Percentiles rank a stretch among this genome's conserved stretches.
Conservation (phyloP, 805 yeast species). For the Wickerhamomyces pijperi region DNA sequence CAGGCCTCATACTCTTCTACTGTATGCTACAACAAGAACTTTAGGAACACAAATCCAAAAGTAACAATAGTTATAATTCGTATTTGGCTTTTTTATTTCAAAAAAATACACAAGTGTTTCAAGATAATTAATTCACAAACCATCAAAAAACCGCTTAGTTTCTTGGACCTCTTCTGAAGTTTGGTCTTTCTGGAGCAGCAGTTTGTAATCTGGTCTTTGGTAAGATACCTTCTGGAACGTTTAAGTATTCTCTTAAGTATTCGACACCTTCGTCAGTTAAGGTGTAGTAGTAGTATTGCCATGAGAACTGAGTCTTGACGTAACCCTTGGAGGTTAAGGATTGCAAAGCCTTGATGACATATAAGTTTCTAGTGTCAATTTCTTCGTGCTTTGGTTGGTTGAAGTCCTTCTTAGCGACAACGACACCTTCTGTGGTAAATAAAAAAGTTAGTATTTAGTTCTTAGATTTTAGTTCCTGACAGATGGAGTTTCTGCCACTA, state of each 20-base stretch:
- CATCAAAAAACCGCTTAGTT: conserved; percentile 14
- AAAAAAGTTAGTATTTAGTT: conserved; percentile 25
- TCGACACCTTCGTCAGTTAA: conserved; percentile 99
- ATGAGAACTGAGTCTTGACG: conserved; percentile 99
- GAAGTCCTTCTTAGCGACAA: conserved; percentile 98
- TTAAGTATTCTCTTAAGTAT: conserved; percentile 94
- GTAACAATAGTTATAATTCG: conserved; percentile 2
- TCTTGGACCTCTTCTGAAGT: conserved; percentile 40
- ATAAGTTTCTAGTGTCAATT: conserved; percentile 96
- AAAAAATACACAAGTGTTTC: conserved; percentile 14
- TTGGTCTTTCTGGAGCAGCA: conserved; percentile 71
- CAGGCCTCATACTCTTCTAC: too few relatives aligned
- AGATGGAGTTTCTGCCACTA: too few relatives aligned
- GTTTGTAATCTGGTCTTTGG: conserved; percentile 97
- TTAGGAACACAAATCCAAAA: too few relatives aligned
- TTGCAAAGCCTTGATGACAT: conserved; percentile 97
- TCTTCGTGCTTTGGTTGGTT: conserved; percentile 97
- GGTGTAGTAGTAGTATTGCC: conserved; percentile 99
- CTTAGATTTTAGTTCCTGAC: background rate
- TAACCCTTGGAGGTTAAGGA: conserved; percentile 97
- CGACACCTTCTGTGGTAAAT: conserved; percentile 79
- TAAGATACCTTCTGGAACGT: conserved; percentile 96
- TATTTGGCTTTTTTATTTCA: conserved; percentile 15
- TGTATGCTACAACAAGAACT: too few relatives aligned
- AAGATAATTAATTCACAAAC: background rate